phyloP scores from a whole-genome alignment of 1,284 basidiomycete species.

The Mycena sp. region DNA sequence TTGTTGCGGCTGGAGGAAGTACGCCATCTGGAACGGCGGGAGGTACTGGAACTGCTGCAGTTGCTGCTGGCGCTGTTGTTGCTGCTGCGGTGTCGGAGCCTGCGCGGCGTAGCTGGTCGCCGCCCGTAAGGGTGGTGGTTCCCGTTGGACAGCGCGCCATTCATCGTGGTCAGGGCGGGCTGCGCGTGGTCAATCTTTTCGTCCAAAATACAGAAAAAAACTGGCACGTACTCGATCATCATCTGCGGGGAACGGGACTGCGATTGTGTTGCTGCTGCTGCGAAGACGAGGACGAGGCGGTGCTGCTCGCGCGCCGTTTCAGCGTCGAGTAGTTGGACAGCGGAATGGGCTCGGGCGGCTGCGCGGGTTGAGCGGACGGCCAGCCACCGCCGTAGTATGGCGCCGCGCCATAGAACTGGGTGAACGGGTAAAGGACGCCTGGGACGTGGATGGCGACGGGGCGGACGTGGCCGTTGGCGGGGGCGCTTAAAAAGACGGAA shows the following conservation, averaged over 20 bases:
- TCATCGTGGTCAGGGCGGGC: constrained; percentile 45
- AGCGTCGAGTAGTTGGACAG: constrained; percentile 78
- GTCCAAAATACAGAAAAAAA: constrained; percentile 8
- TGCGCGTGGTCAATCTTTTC: constrained; percentile 41
- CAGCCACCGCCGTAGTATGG: constrained; percentile 56
- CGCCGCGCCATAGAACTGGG: constrained; percentile 16
- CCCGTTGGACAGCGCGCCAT: constrained; percentile 43
- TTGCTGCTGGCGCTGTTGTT: constrained; percentile 45
- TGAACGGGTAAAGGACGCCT: constrained; percentile 22
- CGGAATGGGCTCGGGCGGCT: constrained; percentile 52
- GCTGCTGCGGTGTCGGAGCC: constrained; percentile 47
- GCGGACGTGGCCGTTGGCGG: constrained; percentile 51
- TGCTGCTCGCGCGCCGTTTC: constrained; percentile 70
- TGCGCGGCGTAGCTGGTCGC: constrained; percentile 47
- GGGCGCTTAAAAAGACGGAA: constrained; percentile 40
- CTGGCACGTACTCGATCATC: constrained; percentile 52
- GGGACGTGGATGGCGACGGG: constrained; percentile 25
- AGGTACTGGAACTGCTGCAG: constrained; percentile 35
- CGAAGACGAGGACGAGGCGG: constrained; percentile 36
- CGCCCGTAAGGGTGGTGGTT: constrained; percentile 45
- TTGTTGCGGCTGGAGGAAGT: constrained; percentile 45
- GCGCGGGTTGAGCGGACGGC: constrained; percentile 47
- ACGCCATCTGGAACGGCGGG: constrained; percentile 32
- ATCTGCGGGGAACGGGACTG: constrained; percentile 31
- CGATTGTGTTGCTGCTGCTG: constrained; percentile 35